Percentiles rank a stretch among this genome's conserved stretches.
Conservation (phyloP, 331 rosid species). For the Dryas integrifolia region DNA sequence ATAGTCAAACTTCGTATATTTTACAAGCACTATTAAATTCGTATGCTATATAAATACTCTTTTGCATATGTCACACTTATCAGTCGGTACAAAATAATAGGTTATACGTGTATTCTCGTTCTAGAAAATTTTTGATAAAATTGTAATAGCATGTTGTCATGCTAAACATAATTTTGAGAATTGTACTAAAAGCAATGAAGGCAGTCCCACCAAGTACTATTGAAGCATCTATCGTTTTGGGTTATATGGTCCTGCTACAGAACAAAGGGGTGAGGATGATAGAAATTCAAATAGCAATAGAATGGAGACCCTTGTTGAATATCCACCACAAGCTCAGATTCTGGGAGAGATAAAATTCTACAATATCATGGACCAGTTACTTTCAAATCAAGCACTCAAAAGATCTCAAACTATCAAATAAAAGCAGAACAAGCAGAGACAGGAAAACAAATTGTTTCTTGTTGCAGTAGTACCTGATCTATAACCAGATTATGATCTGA, state of each 20-base stretch:
- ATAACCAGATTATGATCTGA: background rate
- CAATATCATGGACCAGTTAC: slow-evolving; percentile 12
- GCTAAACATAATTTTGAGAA: too few relatives aligned
- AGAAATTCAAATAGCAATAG: slow-evolving; percentile 37
- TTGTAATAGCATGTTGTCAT: too few relatives aligned
- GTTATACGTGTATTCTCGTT: too few relatives aligned
- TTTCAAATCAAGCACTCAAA: slow-evolving; percentile 26
- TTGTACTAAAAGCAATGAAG: too few relatives aligned
- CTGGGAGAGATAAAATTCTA: slow-evolving; percentile 45
- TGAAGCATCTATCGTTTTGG: background rate
- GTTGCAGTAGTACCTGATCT: slow-evolving; percentile 4
- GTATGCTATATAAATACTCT: too few relatives aligned
- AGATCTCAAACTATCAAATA: slow-evolving; percentile 22
- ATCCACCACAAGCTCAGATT: slow-evolving; percentile 75
- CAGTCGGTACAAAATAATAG: too few relatives aligned
- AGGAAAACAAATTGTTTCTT: slow-evolving; percentile 6
- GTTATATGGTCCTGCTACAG: background rate
- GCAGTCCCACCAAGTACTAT: too few relatives aligned
- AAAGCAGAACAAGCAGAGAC: slow-evolving; percentile 14
- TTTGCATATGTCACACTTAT: too few relatives aligned
- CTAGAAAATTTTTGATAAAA: too few relatives aligned
- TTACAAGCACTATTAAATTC: too few relatives aligned
- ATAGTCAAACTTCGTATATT: too few relatives aligned
- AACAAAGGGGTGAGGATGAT: slow-evolving; percentile 32
- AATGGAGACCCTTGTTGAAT: slow-evolving; percentile 21